A percentile compares a stretch with the other conserved stretches of the same genome.
Conservation (phyloP, 106 monocot genomes). For the Dioscorea alata region DNA sequence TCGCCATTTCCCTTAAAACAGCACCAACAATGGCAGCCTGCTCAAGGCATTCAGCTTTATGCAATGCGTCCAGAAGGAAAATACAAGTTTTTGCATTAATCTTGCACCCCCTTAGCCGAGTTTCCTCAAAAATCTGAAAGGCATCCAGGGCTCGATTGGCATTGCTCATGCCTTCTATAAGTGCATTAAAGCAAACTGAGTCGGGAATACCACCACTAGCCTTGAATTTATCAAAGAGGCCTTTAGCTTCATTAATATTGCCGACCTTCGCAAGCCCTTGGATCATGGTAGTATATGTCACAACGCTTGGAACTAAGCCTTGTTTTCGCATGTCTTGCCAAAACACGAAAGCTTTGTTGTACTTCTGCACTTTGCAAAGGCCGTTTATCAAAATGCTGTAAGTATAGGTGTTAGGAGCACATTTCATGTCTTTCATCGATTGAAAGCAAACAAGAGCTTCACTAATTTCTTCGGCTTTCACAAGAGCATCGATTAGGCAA, state of each 20-base stretch:
- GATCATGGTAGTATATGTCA: slow-evolving; percentile 97
- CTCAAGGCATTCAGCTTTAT: slow-evolving; percentile 86
- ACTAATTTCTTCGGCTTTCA: slow-evolving; percentile 89
- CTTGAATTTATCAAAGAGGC: slow-evolving; percentile 83
- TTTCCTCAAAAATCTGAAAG: slow-evolving; percentile 87
- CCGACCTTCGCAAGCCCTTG: slow-evolving; percentile 83
- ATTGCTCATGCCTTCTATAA: slow-evolving; percentile 94
- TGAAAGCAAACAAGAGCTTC: slow-evolving; percentile 95
- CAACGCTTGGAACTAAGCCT: slow-evolving; percentile 69
- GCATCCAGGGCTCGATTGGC: slow-evolving; percentile 80
- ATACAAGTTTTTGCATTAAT: slow-evolving; percentile 83
- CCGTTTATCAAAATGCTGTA: slow-evolving; percentile 93
- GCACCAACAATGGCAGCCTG: slow-evolving; percentile 92
- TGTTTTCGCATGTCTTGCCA: slow-evolving; percentile 97
- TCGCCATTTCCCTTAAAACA: slow-evolving; percentile 93
- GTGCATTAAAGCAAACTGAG: slow-evolving; percentile 67
- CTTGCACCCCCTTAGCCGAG: slow-evolving; percentile 64
- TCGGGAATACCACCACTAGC: slow-evolving; percentile 84
- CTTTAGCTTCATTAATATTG: slow-evolving; percentile 71
- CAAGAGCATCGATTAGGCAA: slow-evolving; percentile 77
- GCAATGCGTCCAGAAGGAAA: slow-evolving; percentile 82
- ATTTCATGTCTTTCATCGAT: slow-evolving; percentile 96
- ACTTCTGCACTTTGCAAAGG: slow-evolving; percentile 87
- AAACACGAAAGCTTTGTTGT: slow-evolving; percentile 94
- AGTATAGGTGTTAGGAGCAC: slow-evolving; percentile 73